Conservation (phyloP, 2,329 filamentous ascomycete genomes). For the Claviceps monticola region DNA sequence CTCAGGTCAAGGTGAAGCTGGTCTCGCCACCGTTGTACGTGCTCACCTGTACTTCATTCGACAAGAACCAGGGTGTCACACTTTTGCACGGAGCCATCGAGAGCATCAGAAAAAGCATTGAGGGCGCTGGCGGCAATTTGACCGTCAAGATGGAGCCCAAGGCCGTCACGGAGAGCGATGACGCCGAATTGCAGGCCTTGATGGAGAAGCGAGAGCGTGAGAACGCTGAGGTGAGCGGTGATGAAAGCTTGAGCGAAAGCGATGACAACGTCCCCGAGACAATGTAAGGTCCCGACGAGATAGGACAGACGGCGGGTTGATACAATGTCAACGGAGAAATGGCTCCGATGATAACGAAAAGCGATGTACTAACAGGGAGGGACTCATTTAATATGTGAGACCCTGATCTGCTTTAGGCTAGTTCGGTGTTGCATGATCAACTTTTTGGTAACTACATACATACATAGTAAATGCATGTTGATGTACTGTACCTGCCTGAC, state of each 20-base stretch:
- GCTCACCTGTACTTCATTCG: slow-evolving; percentile 85
- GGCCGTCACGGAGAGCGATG: slow-evolving; percentile 96
- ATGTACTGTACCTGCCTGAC: no score
- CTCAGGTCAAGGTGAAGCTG: slow-evolving; percentile 93
- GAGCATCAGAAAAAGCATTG: slow-evolving; percentile 72
- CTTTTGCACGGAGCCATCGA: slow-evolving; percentile 80
- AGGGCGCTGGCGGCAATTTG: slow-evolving; percentile 62
- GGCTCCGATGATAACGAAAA: background rate
- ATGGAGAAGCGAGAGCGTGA: slow-evolving; percentile 99
- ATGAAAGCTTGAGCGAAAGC: slow-evolving; percentile 90
- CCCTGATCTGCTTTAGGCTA: no score
- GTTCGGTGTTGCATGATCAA: no score
- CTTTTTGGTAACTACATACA: no score
- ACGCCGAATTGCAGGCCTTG: slow-evolving; percentile 88
- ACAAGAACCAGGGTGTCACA: slow-evolving; percentile 77
- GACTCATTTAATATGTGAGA: background rate
- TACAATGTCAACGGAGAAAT: background rate
- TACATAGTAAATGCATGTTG: no score
- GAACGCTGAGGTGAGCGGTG: slow-evolving; percentile 94
- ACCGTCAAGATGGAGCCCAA: slow-evolving; percentile 97
- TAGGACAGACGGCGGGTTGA: background rate
- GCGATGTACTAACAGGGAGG: background rate
- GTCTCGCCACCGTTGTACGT: slow-evolving; percentile 97
- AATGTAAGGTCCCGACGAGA: slow-evolving; percentile 14
- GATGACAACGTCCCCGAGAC: slow-evolving; percentile 57